These are phyloP conservation scores for Dillenia turbinata DNA, from an alignment of 164 flowering plant species.

Conservation along the genomic window DNA sequence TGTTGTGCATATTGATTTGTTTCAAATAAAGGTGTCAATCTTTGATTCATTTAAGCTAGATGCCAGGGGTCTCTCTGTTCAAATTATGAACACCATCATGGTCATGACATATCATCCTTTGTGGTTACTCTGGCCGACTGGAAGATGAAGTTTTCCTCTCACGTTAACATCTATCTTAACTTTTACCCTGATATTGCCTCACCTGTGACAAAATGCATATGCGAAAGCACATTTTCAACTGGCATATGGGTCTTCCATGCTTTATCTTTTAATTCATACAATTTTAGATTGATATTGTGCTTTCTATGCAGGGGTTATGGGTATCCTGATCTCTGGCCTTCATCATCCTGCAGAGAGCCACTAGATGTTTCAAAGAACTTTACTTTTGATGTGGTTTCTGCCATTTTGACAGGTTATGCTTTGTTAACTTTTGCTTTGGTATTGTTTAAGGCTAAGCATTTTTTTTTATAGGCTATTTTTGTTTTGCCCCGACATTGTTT, in stretches of 20 bases:
- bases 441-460: no score
- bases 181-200: no score
- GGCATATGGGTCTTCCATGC: background rate
- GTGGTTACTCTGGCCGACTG: background rate
- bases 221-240: background rate
- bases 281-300: slow-evolving; percentile 4
- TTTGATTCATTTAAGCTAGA: no score
- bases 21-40: no score
- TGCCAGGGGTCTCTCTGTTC: no score
- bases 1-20: no score
- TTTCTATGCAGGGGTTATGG: slow-evolving; percentile 78
- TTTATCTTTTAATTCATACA: background rate
- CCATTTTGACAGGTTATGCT: slow-evolving; percentile 70
- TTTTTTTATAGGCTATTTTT: no score
- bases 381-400: slow-evolving; percentile 80
- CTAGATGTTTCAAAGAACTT: slow-evolving; percentile 85
- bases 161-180: background rate
- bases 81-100: no score
- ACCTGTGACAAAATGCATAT: background rate
- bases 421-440: background rate
- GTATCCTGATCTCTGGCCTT: slow-evolving; percentile 98
- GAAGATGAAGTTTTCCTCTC: background rate
- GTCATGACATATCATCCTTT: background rate
- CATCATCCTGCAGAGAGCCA: slow-evolving; percentile 82
- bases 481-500: no score